These are phyloP conservation scores for Tephrocybe rancida DNA, from an alignment of 768 basidiomycete species.

Conservation along the genomic window DNA sequence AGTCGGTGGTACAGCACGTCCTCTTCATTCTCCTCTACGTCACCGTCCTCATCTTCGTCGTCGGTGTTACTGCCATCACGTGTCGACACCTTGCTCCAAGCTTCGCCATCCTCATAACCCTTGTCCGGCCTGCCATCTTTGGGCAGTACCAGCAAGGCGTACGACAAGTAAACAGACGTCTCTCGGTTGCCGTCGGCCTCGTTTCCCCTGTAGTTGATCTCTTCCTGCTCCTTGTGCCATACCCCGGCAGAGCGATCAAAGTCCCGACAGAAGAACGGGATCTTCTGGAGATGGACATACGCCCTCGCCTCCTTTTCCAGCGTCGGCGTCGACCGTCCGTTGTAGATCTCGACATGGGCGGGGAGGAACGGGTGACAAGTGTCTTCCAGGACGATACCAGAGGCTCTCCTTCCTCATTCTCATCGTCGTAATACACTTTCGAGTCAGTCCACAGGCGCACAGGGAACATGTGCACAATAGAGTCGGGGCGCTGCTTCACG, in stretches of 20 bases:
- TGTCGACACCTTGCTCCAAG: too few relatives aligned
- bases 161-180: conserved; percentile 26
- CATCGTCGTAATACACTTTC: neutral
- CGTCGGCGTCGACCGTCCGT: neutral
- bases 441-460: neutral
- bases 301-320: neutral
- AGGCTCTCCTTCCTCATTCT: neutral
- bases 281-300: neutral
- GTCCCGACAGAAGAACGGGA: conserved; percentile 4
- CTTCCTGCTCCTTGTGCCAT: conserved; percentile 8
- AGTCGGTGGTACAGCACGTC: too few relatives aligned
- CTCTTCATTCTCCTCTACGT: too few relatives aligned
- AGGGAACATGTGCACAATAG: conserved; percentile 15
- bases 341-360: conserved; percentile 4
- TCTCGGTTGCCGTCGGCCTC: conserved; percentile 21
- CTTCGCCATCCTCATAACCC: too few relatives aligned
- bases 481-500: conserved; percentile 9
- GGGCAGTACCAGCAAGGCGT: conserved; percentile 18
- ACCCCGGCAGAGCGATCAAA: conserved; percentile 12
- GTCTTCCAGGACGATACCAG: neutral
- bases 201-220: conserved; percentile 22
- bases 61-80: too few relatives aligned
- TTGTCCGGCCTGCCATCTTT: too few relatives aligned
- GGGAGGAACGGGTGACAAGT: neutral
- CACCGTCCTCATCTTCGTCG: too few relatives aligned